Base-by-base conservation (phyloP, 257 asterid species). In the Scutellaria baicalensis region DNA sequence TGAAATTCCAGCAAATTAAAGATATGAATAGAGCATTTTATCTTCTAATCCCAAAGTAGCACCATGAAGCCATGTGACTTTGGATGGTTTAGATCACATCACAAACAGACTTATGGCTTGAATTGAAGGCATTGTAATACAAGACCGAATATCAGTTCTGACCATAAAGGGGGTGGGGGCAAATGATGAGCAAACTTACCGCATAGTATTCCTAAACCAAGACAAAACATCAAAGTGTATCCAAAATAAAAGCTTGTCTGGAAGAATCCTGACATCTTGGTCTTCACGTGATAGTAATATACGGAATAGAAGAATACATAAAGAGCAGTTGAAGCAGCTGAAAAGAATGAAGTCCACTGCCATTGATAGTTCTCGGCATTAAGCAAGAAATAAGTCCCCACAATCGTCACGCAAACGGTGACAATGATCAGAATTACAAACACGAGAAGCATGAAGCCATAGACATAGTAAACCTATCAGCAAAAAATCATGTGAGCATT, bases 161-260 rank as follows among this genome's bases (percentile, higher is more conserved):
- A 51, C 21, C 33, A 18, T 10, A 51, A 52, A 52, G 1, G 13
- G 13, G 66, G 21, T 43, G 65, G 56, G 35, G 58, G 17, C 2
- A 47, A 59, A 8, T 12, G 45, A 36, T 7, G n/a, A 63, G 17
- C 64, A 42, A 66, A 81, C 95, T 86, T 75, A 91, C 97, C 97
- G 13, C 97, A 89, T 42, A 87, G 89, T 52, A 88, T 89, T 40
- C 96, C 95, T 57, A 89, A 66, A 66, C 92, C 96, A 71, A 88
- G 86, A 68, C 88, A 88, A 62, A 85, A 85, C 95, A 88, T 81
- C 75, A 85, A 52, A 51, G 95, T 89, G 86, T 89, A 89, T 51
- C 96, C 95, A 39, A 89, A 89, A 74, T 89, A 89, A 70, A 89
- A 89, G 85, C 96, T 87, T 80, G 96, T 89, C 79, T 89, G 96